Base-by-base conservation (phyloP, 177 flowering plant genomes). In the Vitis hybrid region DNA sequence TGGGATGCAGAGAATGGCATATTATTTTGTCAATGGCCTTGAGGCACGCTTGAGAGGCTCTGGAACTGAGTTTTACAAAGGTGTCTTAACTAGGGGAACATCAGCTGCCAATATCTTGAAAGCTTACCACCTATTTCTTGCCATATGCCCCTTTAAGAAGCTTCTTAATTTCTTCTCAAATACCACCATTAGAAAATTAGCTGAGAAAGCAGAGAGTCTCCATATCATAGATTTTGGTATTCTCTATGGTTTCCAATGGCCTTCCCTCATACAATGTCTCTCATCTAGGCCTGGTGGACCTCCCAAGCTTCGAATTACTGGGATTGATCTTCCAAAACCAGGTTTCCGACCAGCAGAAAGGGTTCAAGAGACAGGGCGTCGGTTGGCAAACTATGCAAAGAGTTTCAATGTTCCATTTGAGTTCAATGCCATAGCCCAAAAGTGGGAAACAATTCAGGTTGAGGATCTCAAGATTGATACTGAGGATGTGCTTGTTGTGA, bases 211-310 rank as follows among this genome's bases (percentile, higher is more conserved):
- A 56, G 72, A 71, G 11, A 74, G n/a, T 18, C 77, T 88, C 27
- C 91, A 88, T 60, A 80, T 87, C 54, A 68, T 87, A 58, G 90
- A 87, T 73, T 80, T 87, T 71, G 90, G 90, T 14, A 83, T 87
- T 63, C 65, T 72, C 1, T 84, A 84, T 68, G 91, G 91, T 58
- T 87, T 87, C 58, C 89, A 87, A n/a, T 87, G 88, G 88, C 91
- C 91, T 53, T 66, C 79, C 73, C 77, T 88, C 20, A 77, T 88
- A 17, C 80, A 85, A 56, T 82, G 79, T 12, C 86, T 88, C 64
- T 81, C 90, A 18, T 51, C 74, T 48, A 80, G 84, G 58, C 76
- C 82, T 21, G 87, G 85, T 30, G 91, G 88, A 30, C 87, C 90
- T 62, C 91, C 91, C 14, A 82, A 78, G 67, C 79, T 88, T 54